A percentile compares a stretch with the other conserved stretches of the same genome.
Conservation (phyloP, 208 protist species). For the Wallacemonas collosoma region DNA sequence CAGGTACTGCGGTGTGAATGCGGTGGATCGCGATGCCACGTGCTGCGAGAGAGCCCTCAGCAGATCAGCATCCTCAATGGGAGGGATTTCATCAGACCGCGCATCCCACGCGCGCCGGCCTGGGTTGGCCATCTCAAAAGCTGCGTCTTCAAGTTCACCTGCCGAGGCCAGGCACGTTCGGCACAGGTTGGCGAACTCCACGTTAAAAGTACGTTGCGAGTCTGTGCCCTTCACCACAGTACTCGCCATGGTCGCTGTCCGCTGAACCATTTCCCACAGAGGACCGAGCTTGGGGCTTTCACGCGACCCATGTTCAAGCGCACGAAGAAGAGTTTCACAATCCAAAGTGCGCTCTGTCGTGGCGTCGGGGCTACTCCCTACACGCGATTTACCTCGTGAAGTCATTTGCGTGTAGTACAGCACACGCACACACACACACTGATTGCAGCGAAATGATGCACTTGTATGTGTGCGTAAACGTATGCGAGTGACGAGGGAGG, state of each 20-base stretch:
- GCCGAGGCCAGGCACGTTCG: constrained; percentile 44
- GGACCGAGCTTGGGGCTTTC: constrained; percentile 1
- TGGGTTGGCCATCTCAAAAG: constrained; percentile 56
- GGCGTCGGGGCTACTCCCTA: not conserved
- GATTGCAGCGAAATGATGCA: too few species aligned
- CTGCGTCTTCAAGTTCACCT: constrained; percentile 63
- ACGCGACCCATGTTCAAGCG: not conserved
- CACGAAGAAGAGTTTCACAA: not conserved
- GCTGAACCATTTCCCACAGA: constrained; percentile 13
- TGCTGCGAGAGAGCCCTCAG: constrained; percentile 56
- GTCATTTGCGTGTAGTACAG: not conserved
- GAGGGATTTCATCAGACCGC: constrained; percentile 32
- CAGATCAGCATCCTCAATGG: constrained; percentile 51
- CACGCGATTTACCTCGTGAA: not conserved
- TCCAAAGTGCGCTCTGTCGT: not conserved
- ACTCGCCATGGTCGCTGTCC: constrained; percentile 20
- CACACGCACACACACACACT: too few species aligned
- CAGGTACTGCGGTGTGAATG: constrained; percentile 58
- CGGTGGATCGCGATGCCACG: constrained; percentile 53
- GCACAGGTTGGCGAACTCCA: constrained; percentile 75
- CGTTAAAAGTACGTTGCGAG: constrained; percentile 74
- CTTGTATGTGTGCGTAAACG: too few species aligned
- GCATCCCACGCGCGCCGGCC: constrained; percentile 44
- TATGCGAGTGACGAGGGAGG: too few species aligned
- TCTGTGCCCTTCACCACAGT: constrained; percentile 75